A percentile compares a stretch with the other conserved stretches of the same genome.
Conservation (phyloP, 2,329 filamentous ascomycete genomes). For the Trichoderma guizhouense region DNA sequence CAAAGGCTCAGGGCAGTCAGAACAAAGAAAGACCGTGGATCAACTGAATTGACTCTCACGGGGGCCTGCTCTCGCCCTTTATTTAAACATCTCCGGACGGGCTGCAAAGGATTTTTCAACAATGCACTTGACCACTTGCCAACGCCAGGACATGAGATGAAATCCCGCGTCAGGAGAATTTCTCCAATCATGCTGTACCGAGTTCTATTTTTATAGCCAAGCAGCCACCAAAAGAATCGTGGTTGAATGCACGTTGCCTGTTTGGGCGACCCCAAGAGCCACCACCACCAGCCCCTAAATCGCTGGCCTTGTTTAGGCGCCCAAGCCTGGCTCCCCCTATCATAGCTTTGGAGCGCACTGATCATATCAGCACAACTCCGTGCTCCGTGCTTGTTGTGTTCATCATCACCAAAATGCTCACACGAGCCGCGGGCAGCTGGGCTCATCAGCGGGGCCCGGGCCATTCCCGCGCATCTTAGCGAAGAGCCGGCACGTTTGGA, state of each 20-base stretch:
- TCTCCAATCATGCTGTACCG: constrained; percentile 4
- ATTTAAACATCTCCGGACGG: background rate
- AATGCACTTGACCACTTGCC: background rate
- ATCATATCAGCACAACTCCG: background rate
- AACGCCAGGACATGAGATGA: constrained; percentile 8
- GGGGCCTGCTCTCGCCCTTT: background rate
- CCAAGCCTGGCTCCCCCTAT: constrained; percentile 2
- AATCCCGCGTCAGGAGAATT: constrained; percentile 10
- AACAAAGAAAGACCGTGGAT: background rate
- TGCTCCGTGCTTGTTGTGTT: background rate
- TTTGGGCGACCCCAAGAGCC: constrained; percentile 11
- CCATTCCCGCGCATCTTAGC: background rate
- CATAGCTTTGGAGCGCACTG: background rate
- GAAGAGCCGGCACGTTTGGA: constrained; percentile 1
- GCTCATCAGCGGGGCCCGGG: constrained; percentile 5
- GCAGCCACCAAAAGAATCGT: background rate
- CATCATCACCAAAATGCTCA: background rate
- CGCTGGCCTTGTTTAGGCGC: constrained; percentile 13
- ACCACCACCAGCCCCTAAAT: constrained; percentile 12
- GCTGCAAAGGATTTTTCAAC: background rate
- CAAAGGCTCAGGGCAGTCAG: background rate
- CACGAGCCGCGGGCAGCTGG: background rate
- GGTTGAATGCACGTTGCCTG: constrained; percentile 15
- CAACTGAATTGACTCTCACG: background rate
- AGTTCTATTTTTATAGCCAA: constrained; percentile 16